phyloP scores from a whole-genome alignment of 169 alveolate species.

The Babesia ovata region DNA sequence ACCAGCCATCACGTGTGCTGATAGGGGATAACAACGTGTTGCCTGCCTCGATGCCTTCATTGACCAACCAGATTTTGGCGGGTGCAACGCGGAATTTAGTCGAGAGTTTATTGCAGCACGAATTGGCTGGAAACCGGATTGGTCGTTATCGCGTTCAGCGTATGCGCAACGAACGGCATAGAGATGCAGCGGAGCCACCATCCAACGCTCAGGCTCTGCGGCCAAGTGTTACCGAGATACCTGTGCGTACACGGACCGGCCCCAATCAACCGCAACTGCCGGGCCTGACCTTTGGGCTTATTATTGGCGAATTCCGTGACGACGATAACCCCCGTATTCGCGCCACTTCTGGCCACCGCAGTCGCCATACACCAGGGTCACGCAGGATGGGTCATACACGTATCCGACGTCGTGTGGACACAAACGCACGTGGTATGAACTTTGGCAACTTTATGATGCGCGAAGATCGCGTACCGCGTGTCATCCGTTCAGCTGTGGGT shows the following conservation, averaged over 20 bases:
- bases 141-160: not conserved
- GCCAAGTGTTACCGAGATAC: not conserved
- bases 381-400: constrained; percentile 24
- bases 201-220: not conserved
- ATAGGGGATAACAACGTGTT: not conserved
- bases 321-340: constrained; percentile 1
- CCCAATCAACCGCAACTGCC: not conserved
- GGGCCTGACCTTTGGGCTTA: constrained; percentile 48
- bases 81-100: not conserved
- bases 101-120: not conserved
- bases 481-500: constrained; percentile 4
- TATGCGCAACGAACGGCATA: not conserved
- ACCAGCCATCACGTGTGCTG: not conserved
- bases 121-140: not conserved
- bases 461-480: constrained; percentile 18
- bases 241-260: no score
- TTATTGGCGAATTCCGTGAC: constrained; percentile 46
- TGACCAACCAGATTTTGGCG: constrained; percentile 11
- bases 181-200: not conserved
- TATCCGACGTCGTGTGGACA: constrained; percentile 9
- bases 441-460: constrained; percentile 15
- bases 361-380: constrained; percentile 2
- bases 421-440: constrained; percentile 12
- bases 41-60: constrained; percentile 8
- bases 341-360: not conserved